Percentiles rank a stretch among this genome's conserved stretches.
phyloP scores from a whole-genome alignment of 1,284 basidiomycete species.

The Tilletia walkeri region DNA sequence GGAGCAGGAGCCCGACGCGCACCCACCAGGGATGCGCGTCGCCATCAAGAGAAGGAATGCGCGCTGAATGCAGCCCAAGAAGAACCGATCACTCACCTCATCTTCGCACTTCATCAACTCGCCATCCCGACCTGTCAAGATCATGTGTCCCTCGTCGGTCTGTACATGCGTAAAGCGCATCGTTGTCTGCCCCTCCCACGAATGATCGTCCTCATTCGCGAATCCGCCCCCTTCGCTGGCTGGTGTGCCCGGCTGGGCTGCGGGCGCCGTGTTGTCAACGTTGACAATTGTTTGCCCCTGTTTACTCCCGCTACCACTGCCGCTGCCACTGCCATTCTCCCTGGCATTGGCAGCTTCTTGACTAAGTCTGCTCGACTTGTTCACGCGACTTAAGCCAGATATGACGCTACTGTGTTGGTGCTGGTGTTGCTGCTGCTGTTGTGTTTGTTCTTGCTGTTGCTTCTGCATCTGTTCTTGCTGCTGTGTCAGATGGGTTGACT shows the following conservation, averaged over 20 bases:
- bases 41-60: too few species aligned
- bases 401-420: too few species aligned
- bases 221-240: not conserved
- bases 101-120: conserved; percentile 72
- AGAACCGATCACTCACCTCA: conserved; percentile 62
- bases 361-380: too few species aligned
- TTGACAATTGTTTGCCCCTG: conserved; percentile 18
- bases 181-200: conserved; percentile 30
- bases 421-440: too few species aligned
- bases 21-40: too few species aligned
- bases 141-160: conserved; percentile 71
- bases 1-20: too few species aligned
- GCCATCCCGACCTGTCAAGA: conserved; percentile 70
- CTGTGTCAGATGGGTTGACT: not conserved
- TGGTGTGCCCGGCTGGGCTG: not conserved
- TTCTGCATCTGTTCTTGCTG: not conserved
- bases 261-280: conserved; percentile 21
- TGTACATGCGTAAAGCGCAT: conserved; percentile 67
- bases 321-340: not conserved
- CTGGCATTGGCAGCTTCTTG: too few species aligned
- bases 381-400: too few species aligned
- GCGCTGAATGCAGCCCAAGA: too few species aligned
- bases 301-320: not conserved
- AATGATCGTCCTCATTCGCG: not conserved
- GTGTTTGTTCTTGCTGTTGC: not conserved